Evolutionary conservation across 345 rosid species (phyloP).

Genomic region (Heritiera littoralis): DNA sequence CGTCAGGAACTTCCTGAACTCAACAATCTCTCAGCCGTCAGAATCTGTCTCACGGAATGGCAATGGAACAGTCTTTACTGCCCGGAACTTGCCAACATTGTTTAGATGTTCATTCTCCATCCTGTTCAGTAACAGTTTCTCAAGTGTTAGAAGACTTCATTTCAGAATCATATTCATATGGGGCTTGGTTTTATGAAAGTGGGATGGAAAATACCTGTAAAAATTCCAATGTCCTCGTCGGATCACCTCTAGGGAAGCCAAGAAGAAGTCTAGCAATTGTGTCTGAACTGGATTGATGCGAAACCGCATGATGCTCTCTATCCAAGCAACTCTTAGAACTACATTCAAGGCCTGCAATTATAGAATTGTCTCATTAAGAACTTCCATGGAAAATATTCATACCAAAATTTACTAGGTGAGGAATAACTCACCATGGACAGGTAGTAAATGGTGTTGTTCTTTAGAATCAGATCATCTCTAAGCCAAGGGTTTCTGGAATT

Average conservation of each 20-base stretch:
- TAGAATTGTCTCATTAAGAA: slow-evolving; percentile 6
- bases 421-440: slow-evolving; percentile 68
- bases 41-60: slow-evolving; percentile 79
- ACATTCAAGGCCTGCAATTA: slow-evolving; percentile 64
- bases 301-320: slow-evolving; percentile 70
- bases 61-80: slow-evolving; percentile 84
- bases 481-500: slow-evolving; percentile 81
- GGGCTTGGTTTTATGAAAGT: background rate
- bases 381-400: background rate
- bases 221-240: slow-evolving; percentile 98
- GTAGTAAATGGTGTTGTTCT: slow-evolving; percentile 67
- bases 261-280: slow-evolving; percentile 68
- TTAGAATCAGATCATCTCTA: slow-evolving; percentile 76
- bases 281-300: slow-evolving; percentile 49
- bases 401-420: background rate
- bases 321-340: slow-evolving; percentile 82
- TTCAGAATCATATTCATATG: background rate
- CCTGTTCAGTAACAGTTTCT: slow-evolving; percentile 36
- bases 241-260: slow-evolving; percentile 89
- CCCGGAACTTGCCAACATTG: slow-evolving; percentile 85
- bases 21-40: slow-evolving; percentile 41
- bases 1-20: background rate
- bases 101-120: slow-evolving; percentile 91
- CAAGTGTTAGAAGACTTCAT: background rate
- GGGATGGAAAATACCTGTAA: slow-evolving; percentile 58